Base-by-base conservation (phyloP, 2,329 filamentous ascomycete species). In the Colletotrichum zoysiae region DNA sequence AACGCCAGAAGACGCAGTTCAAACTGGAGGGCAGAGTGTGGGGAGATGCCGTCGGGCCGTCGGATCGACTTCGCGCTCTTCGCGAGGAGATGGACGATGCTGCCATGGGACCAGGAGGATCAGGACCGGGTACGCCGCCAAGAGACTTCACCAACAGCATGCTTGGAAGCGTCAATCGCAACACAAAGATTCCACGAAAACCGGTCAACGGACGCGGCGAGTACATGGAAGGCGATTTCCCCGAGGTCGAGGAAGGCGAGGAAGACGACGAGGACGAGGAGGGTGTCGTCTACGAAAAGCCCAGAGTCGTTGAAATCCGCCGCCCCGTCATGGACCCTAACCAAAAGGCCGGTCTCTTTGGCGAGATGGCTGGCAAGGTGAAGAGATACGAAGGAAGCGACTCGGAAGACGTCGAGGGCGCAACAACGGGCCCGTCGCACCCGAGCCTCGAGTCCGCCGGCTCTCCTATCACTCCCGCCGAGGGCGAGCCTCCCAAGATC, bases 1-100 rank as follows among this genome's bases (percentile, higher is more conserved):
- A 98, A 84, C 88, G 96, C 74, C 95, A 97, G 75, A 98, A 98
- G 88, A 98, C 96, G 0, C 95, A 98, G 79, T 97, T 94, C 83
- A 98, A 98, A 82, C 89, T 99, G 42, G 96, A 98, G 82, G 96
- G 96, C 76, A 94, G 94, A 80, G 91, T 94, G 11, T 97, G 95
- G 93, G 92, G 92, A 74, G 93, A 97, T 74, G 85, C 88, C 64
- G 88, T 92, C 74, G 94, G 94, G 46, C 95, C 96, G 16, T 98
- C 95, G 56, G 96, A 99, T 83, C 92, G 95, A 77, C 86, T 99
- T 70, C 92, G 96, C 75, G 95, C 97, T 75, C 86, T 98, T 61
- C 92, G 96, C 70, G 95, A 98, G 82, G 92, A 95, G 82, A 99
- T 99, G 96, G 96, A 98, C 74, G 86, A 86, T 64, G 86, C 86